Evolutionary conservation across 1,284 basidiomycete species (phyloP).

Genomic region (Malassezia japonica): DNA sequence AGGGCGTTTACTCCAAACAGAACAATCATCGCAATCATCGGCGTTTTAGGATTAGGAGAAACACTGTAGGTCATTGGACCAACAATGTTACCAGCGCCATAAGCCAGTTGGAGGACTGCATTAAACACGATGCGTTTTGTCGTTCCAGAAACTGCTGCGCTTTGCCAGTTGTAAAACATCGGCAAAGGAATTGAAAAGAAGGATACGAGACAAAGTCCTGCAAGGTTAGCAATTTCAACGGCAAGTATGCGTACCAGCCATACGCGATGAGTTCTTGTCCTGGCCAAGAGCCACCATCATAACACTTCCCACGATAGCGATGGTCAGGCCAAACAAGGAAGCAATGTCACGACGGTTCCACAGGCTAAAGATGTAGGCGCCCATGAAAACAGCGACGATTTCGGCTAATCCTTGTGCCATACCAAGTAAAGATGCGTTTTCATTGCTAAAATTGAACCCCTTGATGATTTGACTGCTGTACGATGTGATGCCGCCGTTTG

Average conservation of each 20-base stretch:
- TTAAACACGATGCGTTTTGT: slow-evolving; percentile 43
- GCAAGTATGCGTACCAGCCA: slow-evolving; percentile 1
- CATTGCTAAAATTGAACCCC: slow-evolving; percentile 32
- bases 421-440: slow-evolving; percentile 36
- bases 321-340: slow-evolving; percentile 24
- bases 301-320: slow-evolving; percentile 28
- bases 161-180: slow-evolving; percentile 26
- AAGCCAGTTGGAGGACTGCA: slow-evolving; percentile 31
- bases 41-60: slow-evolving; percentile 5
- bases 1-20: slow-evolving; percentile 29
- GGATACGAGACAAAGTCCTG: slow-evolving; percentile 21
- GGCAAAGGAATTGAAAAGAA: slow-evolving; percentile 25
- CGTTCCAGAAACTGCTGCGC: slow-evolving; percentile 27
- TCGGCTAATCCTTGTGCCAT: slow-evolving; percentile 37
- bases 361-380: slow-evolving; percentile 20
- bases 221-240: background rate
- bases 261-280: background rate
- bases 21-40: slow-evolving; percentile 36
- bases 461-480: slow-evolving; percentile 42
- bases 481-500: slow-evolving; percentile 30
- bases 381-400: slow-evolving; percentile 27
- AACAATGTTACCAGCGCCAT: slow-evolving; percentile 33
- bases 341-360: slow-evolving; percentile 28
- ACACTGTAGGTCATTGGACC: slow-evolving; percentile 14
- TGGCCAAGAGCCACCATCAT: background rate